Evolutionary conservation across 305 asterid species (phyloP).

Genomic region (Fraxinus ornus): DNA sequence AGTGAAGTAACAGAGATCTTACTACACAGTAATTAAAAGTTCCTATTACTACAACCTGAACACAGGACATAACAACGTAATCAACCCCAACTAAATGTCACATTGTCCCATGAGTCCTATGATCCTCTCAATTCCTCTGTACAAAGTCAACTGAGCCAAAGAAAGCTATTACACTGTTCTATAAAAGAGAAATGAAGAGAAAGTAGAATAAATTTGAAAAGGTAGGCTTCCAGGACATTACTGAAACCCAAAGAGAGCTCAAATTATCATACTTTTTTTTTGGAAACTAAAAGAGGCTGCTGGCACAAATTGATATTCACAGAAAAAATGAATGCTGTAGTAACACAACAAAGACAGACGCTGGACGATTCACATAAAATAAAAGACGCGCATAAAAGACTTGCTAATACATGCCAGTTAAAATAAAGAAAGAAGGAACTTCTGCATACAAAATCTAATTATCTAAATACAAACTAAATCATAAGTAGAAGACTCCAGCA

Average conservation of each 20-base stretch:
- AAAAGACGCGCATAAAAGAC: background rate
- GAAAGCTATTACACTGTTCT: too few relatives aligned
- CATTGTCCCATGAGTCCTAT: too few relatives aligned
- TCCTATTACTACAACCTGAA: too few relatives aligned
- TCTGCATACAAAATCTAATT: background rate
- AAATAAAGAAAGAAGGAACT: background rate
- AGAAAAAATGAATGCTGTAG: background rate
- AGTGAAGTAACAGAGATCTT: too few relatives aligned
- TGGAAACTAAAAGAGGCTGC: background rate
- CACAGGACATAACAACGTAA: too few relatives aligned
- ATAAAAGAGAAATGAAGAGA: too few relatives aligned
- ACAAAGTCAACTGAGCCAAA: too few relatives aligned
- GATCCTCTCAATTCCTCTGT: too few relatives aligned
- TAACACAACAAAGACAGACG: background rate
- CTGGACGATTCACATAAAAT: background rate
- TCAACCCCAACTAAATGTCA: too few relatives aligned
- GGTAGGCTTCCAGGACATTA: too few relatives aligned
- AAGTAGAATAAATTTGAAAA: too few relatives aligned
- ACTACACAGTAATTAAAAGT: too few relatives aligned
- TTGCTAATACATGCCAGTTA: background rate
- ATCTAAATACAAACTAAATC: background rate
- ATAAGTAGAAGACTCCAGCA: background rate
- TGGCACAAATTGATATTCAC: background rate
- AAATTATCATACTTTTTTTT: background rate
- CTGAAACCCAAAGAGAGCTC: background rate